phyloP scores from a whole-genome alignment of 1,284 basidiomycete genomes.

The Tylopilus sp. region DNA sequence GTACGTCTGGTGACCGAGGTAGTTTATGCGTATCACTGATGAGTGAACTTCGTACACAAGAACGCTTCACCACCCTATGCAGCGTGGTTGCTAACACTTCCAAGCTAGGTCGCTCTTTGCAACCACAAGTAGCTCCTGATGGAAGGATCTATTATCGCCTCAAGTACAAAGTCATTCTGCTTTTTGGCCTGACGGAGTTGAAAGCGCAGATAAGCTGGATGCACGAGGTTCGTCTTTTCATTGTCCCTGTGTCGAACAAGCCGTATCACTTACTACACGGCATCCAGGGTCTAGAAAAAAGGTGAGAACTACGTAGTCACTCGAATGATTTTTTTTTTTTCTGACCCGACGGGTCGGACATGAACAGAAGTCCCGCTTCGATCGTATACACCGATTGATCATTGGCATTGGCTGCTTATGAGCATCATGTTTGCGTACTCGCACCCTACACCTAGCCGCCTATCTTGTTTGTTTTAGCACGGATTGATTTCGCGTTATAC shows the following conservation, averaged over 20 bases:
- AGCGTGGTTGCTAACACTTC: conserved; percentile 12
- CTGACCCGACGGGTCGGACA: conserved; percentile 1
- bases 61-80: conserved; percentile 11
- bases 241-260: neutral
- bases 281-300: conserved; percentile 26
- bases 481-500: neutral
- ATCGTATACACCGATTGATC: conserved; percentile 35
- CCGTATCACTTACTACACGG: neutral
- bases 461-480: neutral
- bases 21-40: neutral
- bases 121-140: neutral
- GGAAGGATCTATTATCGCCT: conserved; percentile 6
- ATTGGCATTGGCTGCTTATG: neutral
- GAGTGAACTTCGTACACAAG: neutral
- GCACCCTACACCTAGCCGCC: too few relatives aligned
- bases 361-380: conserved; percentile 35
- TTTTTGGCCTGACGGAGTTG: conserved; percentile 21
- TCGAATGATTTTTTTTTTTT: neutral
- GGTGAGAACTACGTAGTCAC: conserved; percentile 16
- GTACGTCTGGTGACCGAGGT: conserved; percentile 2
- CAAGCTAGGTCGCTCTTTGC: neutral
- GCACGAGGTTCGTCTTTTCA: conserved; percentile 7
- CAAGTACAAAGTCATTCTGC: conserved; percentile 7
- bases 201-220: conserved; percentile 22
- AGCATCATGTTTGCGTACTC: neutral